phyloP scores from a whole-genome alignment of 176 grass and related monocot genomes.

The Aegilops tauschii region DNA sequence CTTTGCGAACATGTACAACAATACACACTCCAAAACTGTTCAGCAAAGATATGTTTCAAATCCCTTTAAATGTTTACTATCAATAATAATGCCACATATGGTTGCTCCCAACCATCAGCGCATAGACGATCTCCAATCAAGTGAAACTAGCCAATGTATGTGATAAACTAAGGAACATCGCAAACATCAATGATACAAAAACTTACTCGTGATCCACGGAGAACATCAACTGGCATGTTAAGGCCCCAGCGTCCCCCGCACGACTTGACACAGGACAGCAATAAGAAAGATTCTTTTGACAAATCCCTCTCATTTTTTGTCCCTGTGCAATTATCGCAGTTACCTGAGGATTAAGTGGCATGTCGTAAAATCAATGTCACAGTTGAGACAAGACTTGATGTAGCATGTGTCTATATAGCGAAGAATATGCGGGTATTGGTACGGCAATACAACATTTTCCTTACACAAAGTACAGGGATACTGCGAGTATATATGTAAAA shows the following conservation, averaged over 20 bases:
- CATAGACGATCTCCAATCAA: constrained; percentile 12
- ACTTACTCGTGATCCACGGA: constrained; percentile 82
- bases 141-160: neutral
- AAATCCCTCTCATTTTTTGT: constrained; percentile 73
- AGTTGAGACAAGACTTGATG: constrained; percentile 4
- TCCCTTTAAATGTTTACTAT: neutral
- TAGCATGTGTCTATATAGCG: neutral
- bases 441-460: neutral
- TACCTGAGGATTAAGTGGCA: constrained; percentile 54
- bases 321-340: constrained; percentile 77
- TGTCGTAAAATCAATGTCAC: neutral
- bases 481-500: neutral
- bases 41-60: neutral
- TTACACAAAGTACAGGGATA: neutral
- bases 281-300: constrained; percentile 83
- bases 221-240: constrained; percentile 90
- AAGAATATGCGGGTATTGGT: neutral
- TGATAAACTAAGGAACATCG: neutral
- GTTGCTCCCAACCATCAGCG: constrained; percentile 4
- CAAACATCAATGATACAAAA: constrained; percentile 15
- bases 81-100: neutral
- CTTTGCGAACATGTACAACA: neutral
- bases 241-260: constrained; percentile 83
- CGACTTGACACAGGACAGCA: constrained; percentile 86
- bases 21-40: neutral